Conservation (phyloP, 225 moss, liverwort and hornwort genomes). For the Bryoerythrophyllum caledonicum region DNA sequence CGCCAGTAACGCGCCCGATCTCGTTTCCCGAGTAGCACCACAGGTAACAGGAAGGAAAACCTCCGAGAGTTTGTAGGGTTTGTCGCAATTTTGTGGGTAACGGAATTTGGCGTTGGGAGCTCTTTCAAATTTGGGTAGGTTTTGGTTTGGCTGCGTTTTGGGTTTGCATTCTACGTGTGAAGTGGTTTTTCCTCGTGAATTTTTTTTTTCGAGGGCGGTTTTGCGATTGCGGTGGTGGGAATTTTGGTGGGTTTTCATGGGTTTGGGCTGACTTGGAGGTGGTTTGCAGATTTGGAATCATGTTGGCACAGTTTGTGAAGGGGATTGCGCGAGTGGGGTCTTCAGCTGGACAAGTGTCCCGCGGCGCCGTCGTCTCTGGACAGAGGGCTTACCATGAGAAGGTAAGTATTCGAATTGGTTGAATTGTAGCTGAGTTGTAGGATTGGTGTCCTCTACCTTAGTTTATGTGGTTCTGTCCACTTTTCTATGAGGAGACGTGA, state of each 20-base stretch:
- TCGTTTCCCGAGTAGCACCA: not conserved
- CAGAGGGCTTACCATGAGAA: constrained; percentile 87
- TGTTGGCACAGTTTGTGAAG: constrained; percentile 46
- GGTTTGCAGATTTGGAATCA: constrained; percentile 37
- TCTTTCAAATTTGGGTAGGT: no score
- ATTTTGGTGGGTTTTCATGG: not conserved
- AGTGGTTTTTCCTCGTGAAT: not conserved
- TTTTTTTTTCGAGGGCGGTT: not conserved
- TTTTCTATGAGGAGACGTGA: not conserved
- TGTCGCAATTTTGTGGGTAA: no score
- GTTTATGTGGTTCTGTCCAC: no score
- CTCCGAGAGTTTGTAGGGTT: constrained; percentile 7
- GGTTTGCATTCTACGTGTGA: not conserved
- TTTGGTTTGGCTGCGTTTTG: no score
- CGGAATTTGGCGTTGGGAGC: no score
- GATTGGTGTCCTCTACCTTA: no score
- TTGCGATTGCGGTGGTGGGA: not conserved
- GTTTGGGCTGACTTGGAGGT: not conserved
- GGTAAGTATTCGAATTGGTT: constrained; percentile 31
- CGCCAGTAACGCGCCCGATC: not conserved
- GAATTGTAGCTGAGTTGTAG: not conserved
- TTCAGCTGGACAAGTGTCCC: constrained; percentile 26
- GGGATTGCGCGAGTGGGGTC: constrained; percentile 34
- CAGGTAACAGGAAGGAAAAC: not conserved
- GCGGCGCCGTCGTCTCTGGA: constrained; percentile 33